These are phyloP conservation scores for Yarrowia sp. DNA, from an alignment of 805 yeast species.

Conservation along the genomic window DNA sequence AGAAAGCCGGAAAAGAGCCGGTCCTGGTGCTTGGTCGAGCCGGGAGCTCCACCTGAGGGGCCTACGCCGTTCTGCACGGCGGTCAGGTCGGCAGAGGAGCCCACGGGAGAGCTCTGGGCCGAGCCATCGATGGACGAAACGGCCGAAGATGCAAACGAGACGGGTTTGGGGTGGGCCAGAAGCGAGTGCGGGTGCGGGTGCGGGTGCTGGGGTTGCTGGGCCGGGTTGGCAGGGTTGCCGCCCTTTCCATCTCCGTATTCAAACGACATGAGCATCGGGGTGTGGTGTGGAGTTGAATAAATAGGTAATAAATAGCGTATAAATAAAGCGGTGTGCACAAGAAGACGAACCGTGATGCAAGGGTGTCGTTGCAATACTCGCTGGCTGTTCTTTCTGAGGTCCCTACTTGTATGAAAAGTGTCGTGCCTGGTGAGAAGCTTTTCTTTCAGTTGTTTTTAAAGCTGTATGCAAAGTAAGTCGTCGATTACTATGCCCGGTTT, in stretches of 20 bases:
- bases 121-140: slow-evolving; percentile 22
- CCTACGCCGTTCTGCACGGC: background rate
- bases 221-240: slow-evolving; percentile 8
- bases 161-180: slow-evolving; percentile 37
- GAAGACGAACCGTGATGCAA: background rate
- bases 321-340: slow-evolving; percentile 11
- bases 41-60: background rate
- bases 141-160: slow-evolving; percentile 24
- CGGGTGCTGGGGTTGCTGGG: slow-evolving; percentile 7
- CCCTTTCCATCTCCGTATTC: slow-evolving; percentile 38
- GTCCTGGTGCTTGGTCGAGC: slow-evolving; percentile 14
- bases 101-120: slow-evolving; percentile 19
- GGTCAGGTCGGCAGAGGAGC: slow-evolving; percentile 19
- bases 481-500: slow-evolving; percentile 24
- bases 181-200: slow-evolving; percentile 26
- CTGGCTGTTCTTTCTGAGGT: background rate
- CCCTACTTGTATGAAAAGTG: too few species aligned
- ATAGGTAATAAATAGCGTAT: slow-evolving; percentile 37
- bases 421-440: too few species aligned
- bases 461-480: background rate
- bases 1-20: slow-evolving; percentile 32
- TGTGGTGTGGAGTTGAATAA: slow-evolving; percentile 20
- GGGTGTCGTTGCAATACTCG: background rate
- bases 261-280: slow-evolving; percentile 39
- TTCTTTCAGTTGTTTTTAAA: too few species aligned